phyloP scores from a whole-genome alignment of 2,329 filamentous ascomycete species.

The Penicillium sp. region DNA sequence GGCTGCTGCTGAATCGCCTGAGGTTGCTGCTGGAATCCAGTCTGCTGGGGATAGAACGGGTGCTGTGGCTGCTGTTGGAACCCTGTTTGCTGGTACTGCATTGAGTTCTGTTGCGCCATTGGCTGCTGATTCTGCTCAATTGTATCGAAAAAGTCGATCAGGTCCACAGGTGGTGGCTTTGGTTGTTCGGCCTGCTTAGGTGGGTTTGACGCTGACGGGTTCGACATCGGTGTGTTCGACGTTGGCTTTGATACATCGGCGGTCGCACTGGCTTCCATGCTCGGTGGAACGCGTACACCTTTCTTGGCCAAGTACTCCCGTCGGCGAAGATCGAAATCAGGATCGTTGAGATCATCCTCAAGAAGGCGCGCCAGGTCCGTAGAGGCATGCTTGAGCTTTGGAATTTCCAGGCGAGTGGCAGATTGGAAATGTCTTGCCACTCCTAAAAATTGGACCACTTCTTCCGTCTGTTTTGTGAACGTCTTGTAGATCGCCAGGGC shows the following conservation, averaged over 20 bases:
- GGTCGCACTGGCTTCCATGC: constrained; percentile 46
- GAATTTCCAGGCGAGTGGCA: constrained; percentile 88
- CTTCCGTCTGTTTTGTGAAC: constrained; percentile 88
- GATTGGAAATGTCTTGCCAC: constrained; percentile 87
- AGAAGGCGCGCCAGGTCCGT: constrained; percentile 85
- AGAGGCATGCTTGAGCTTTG: constrained; percentile 94
- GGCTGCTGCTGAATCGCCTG: constrained; percentile 35
- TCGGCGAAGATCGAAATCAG: constrained; percentile 91
- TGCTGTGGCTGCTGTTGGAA: constrained; percentile 40
- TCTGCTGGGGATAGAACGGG: constrained; percentile 36
- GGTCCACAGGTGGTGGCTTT: constrained; percentile 57
- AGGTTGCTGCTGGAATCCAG: constrained; percentile 32
- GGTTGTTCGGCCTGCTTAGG: constrained; percentile 32
- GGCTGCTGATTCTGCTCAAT: constrained; percentile 85
- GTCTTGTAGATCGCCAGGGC: constrained; percentile 88
- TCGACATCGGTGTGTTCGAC: constrained; percentile 12
- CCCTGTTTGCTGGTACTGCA: constrained; percentile 38
- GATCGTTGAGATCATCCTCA: constrained; percentile 90
- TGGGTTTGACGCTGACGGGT: constrained; percentile 18
- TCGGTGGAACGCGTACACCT: constrained; percentile 56
- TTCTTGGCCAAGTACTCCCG: constrained; percentile 88
- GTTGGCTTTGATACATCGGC: constrained; percentile 22
- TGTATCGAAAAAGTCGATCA: constrained; percentile 93
- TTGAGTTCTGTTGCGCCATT: constrained; percentile 49
- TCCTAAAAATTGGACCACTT: constrained; percentile 84